Percentiles rank a stretch among this genome's conserved stretches.
phyloP scores from a whole-genome alignment of 768 basidiomycete genomes.

The Ephemerocybe angulata region DNA sequence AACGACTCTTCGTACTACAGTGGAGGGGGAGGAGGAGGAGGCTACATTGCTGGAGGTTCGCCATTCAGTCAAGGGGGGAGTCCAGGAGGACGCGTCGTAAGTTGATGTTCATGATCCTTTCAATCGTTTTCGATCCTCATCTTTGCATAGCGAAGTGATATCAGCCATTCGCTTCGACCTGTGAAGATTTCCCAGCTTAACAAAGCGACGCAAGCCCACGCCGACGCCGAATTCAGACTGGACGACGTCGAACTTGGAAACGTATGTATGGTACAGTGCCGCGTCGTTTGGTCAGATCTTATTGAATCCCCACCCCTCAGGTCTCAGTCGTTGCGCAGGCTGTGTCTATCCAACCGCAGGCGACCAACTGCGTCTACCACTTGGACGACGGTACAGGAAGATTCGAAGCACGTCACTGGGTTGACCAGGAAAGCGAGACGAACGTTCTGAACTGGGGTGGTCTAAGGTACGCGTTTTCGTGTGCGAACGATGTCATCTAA shows the following conservation, averaged over 20 bases:
- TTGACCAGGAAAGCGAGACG: conserved; percentile 59
- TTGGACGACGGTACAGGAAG: conserved; percentile 85
- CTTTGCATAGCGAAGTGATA: neutral
- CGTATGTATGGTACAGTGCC: conserved; percentile 43
- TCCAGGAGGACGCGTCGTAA: neutral
- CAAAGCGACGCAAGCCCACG: conserved; percentile 76
- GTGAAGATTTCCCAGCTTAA: conserved; percentile 74
- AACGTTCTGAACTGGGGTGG: conserved; percentile 47
- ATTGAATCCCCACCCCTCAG: conserved; percentile 11
- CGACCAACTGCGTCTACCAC: conserved; percentile 77
- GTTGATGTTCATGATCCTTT: too few species aligned
- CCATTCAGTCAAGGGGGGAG: neutral
- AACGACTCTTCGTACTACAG: conserved; percentile 8
- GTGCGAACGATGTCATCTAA: conserved; percentile 2
- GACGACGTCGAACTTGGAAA: conserved; percentile 78
- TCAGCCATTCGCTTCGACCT: conserved; percentile 45
- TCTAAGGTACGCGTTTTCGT: conserved; percentile 34
- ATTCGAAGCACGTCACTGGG: conserved; percentile 83
- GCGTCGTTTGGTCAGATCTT: neutral
- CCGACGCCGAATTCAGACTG: conserved; percentile 85
- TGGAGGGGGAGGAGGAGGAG: conserved; percentile 4
- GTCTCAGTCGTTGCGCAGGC: conserved; percentile 46
- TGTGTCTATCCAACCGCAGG: conserved; percentile 57
- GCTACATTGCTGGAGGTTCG: neutral
- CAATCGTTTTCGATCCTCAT: too few species aligned